phyloP scores from a whole-genome alignment of 768 basidiomycete genomes.

The Leccinum longicurvipes region DNA sequence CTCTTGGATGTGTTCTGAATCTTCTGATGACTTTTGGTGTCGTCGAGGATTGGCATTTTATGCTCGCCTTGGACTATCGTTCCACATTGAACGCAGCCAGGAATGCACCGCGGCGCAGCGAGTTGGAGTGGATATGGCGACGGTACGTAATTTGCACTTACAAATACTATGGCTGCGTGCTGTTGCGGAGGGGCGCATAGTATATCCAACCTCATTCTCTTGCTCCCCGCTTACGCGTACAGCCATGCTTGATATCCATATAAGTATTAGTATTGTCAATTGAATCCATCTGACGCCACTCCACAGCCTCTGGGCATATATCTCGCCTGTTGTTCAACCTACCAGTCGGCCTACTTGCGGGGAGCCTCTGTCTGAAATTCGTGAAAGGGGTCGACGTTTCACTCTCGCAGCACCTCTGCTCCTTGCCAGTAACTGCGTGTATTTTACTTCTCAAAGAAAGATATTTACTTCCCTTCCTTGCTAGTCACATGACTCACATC shows the following conservation, averaged over 20 bases:
- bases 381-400: not conserved
- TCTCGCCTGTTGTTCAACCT: too few species aligned
- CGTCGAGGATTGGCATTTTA: constrained; percentile 6
- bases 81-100: not conserved
- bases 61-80: not conserved
- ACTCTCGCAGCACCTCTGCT: not conserved
- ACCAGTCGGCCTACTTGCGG: too few species aligned
- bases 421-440: too few species aligned
- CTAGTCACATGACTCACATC: too few species aligned
- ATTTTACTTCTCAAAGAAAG: not conserved
- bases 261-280: too few species aligned
- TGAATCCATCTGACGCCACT: not conserved
- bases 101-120: not conserved
- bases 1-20: not conserved
- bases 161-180: not conserved
- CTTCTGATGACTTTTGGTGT: not conserved
- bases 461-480: not conserved
- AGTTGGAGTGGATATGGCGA: not conserved
- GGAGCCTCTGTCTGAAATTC: too few species aligned
- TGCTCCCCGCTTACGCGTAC: too few species aligned
- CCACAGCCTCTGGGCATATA: not conserved
- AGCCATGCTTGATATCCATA: too few species aligned
- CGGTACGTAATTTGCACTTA: not conserved
- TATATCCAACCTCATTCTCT: not conserved
- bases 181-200: not conserved